Evolutionary conservation across 306 rosid species (phyloP).

Genomic region (Cotoneaster glaucophyllus): DNA sequence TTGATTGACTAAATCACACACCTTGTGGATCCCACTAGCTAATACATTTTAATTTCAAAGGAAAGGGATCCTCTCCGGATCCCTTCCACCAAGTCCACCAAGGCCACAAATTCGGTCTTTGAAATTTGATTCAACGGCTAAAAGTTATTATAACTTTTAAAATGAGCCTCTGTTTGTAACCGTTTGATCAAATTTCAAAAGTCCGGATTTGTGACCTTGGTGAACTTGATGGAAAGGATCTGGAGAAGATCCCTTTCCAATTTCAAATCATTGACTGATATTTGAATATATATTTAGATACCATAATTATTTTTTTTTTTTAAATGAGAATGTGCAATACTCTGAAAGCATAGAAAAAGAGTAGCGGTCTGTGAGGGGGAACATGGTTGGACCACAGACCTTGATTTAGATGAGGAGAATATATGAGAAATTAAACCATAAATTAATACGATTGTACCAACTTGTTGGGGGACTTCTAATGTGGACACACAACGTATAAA

Average conservation of each 20-base stretch:
- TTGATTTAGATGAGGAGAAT: conserved; percentile 9
- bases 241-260: rapidly evolving
- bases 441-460: conserved; percentile 3
- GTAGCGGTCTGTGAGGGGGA: background rate
- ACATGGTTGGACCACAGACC: conserved; percentile 20
- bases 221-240: too few relatives aligned
- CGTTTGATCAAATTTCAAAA: too few relatives aligned
- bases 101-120: too few relatives aligned
- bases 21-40: background rate
- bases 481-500: conserved; percentile 9
- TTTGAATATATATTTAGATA: background rate
- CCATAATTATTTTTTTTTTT: too few relatives aligned
- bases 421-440: background rate
- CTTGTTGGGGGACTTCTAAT: conserved; percentile 23
- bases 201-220: too few relatives aligned
- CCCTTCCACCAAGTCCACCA: too few relatives aligned
- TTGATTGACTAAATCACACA: background rate
- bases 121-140: too few relatives aligned
- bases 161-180: too few relatives aligned
- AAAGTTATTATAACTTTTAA: too few relatives aligned
- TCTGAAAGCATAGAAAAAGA: background rate
- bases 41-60: background rate
- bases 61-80: rapidly evolving
- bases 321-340: background rate
- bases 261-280: conserved; percentile 14